Evolutionary conservation across 2,329 filamentous ascomycete species (phyloP).

Genomic region (Fusarium dlaminii): DNA sequence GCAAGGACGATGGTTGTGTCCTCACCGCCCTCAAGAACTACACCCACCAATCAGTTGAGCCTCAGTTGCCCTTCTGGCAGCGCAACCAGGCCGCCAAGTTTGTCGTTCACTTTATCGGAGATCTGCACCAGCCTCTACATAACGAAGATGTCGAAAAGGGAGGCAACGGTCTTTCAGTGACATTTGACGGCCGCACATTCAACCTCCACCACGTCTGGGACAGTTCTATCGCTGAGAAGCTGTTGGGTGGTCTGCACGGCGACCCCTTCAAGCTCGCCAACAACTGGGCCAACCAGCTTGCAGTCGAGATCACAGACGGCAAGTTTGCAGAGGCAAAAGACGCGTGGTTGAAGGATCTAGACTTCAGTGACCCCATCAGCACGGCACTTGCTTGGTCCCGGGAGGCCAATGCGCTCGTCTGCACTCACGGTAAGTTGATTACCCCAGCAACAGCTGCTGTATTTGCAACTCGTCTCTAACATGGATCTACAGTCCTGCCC

Average conservation of each 20-base stretch:
- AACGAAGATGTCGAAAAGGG: conserved; percentile 71
- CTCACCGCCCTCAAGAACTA: conserved; percentile 69
- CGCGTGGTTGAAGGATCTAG: conserved; percentile 66
- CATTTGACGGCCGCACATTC: conserved; percentile 63
- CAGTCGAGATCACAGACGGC: conserved; percentile 63
- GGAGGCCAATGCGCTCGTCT: conserved; percentile 71
- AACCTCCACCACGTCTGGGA: conserved; percentile 83
- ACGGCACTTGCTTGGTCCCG: conserved; percentile 72
- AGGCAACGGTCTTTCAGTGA: conserved; percentile 74
- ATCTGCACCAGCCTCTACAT: conserved; percentile 76
- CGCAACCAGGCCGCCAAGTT: conserved; percentile 72
- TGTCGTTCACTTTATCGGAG: conserved; percentile 73
- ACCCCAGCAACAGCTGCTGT: not conserved
- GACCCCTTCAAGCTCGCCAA: conserved; percentile 60
- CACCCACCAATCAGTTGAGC: conserved; percentile 63
- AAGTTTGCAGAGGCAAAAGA: conserved; percentile 61
- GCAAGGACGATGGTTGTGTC: conserved; percentile 69
- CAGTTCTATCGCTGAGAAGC: conserved; percentile 72
- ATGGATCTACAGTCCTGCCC: conserved; percentile 62
- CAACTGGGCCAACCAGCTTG: conserved; percentile 66
- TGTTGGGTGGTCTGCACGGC: conserved; percentile 65
- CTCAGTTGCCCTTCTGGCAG: conserved; percentile 54
- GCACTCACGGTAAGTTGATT: conserved; percentile 62
- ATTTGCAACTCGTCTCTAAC: conserved; percentile 25
- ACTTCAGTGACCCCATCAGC: conserved; percentile 61